These are phyloP conservation scores for Aspergillus fumigatiaffinis DNA, from an alignment of 2,329 filamentous ascomycete genomes.

Conservation along the genomic window DNA sequence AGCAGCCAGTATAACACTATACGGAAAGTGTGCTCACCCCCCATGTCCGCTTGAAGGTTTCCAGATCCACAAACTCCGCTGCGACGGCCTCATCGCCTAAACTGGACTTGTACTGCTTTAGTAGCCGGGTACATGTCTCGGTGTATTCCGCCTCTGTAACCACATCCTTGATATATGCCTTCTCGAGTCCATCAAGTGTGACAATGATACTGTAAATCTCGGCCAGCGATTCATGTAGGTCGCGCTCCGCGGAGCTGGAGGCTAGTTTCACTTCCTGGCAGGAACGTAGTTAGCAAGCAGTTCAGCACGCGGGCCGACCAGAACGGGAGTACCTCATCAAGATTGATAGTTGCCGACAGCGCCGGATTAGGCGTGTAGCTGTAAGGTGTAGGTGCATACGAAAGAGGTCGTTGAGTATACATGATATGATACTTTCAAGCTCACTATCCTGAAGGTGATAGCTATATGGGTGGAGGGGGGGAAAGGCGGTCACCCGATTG, in stretches of 20 bases:
- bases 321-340: constrained; percentile 68
- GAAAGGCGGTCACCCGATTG: constrained; percentile 25
- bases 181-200: constrained; percentile 91
- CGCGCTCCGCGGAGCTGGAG: constrained; percentile 79
- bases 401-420: constrained; percentile 55
- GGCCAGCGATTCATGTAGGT: constrained; percentile 91
- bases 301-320: constrained; percentile 3
- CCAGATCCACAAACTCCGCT: constrained; percentile 79
- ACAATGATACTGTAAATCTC: constrained; percentile 98
- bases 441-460: background rate
- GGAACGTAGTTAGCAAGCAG: constrained; percentile 17
- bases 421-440: constrained; percentile 18
- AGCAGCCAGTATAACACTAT: constrained; percentile 1
- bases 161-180: constrained; percentile 93
- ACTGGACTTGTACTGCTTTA: constrained; percentile 97
- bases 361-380: constrained; percentile 85
- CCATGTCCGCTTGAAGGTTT: constrained; percentile 89
- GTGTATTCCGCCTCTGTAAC: constrained; percentile 90
- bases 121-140: constrained; percentile 85
- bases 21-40: constrained; percentile 58
- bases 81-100: constrained; percentile 86
- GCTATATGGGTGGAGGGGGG: background rate
- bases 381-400: constrained; percentile 85
- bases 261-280: constrained; percentile 85
- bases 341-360: constrained; percentile 82